Conservation (phyloP, 2,329 filamentous ascomycete species). For the Phoma sp. region DNA sequence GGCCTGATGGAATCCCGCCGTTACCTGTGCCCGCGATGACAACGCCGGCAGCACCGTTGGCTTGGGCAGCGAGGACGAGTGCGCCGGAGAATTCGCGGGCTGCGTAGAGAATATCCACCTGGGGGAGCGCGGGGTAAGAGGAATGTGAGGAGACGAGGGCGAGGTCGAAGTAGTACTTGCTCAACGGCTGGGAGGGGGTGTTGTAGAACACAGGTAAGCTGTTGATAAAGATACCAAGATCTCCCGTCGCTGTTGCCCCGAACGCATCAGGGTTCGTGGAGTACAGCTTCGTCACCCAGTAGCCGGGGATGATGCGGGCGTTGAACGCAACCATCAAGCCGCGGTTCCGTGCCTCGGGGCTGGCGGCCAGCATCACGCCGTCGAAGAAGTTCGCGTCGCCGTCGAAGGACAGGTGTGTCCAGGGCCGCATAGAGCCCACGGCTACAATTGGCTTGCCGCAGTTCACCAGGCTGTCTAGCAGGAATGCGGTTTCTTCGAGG, state of each 20-base stretch:
- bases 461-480: constrained; percentile 34
- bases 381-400: constrained; percentile 40
- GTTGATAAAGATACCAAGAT: constrained; percentile 36
- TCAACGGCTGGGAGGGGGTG: constrained; percentile 29
- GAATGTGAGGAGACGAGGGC: constrained; percentile 18
- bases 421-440: constrained; percentile 34
- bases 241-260: constrained; percentile 28
- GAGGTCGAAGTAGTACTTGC: constrained; percentile 31
- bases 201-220: constrained; percentile 36
- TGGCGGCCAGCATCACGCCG: constrained; percentile 32
- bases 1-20: constrained; percentile 29
- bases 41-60: constrained; percentile 32
- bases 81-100: constrained; percentile 38
- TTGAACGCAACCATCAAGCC: constrained; percentile 40
- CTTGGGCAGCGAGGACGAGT: constrained; percentile 29
- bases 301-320: constrained; percentile 33
- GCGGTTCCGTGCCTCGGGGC: constrained; percentile 25
- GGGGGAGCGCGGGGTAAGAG: constrained; percentile 29
- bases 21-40: constrained; percentile 38
- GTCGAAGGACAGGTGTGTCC: constrained; percentile 32
- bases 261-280: constrained; percentile 37
- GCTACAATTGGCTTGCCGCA: constrained; percentile 38
- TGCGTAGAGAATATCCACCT: constrained; percentile 40
- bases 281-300: constrained; percentile 32
- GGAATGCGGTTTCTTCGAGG: constrained; percentile 38